Evolutionary conservation across 371 early-diverging fungal species (phyloP), one percentile per base, ranked within the genome.

Genomic region (Nematocida minor): DNA sequence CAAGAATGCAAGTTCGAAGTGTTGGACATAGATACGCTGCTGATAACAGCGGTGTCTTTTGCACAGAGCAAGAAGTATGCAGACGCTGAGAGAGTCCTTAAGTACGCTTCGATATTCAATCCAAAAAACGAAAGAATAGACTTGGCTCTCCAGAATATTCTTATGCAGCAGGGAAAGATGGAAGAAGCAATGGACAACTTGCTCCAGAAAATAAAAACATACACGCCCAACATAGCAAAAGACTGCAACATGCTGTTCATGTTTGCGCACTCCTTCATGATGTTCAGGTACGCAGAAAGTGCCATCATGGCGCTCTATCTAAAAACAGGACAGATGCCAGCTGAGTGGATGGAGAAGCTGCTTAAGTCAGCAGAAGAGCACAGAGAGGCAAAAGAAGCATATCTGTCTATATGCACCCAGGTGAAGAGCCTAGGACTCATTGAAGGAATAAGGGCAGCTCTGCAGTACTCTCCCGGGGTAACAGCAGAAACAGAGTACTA

Each of bases 201-300:
- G 11, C 47, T 27, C 20, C 36, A 14, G 7, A 40, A 48, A 42
- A 31, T 53, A 7, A 63, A 49, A 46, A 64, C 66, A 20, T 74
- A 74, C 77, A 62, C 66, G 16, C 20, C 32, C 36, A 51, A 74
- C 49, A 38, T 74, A 14, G 20, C 25, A 0, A 40, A 22, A 62
- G 77, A 74, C 44, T 69, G 67, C 66, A 62, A 57, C 34, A 20
- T 16, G 18, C 54, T 74, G 3, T 74, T 74, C 22, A 74, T 53
- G 4, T 53, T 46, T 32, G 47, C 29, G 3, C n/a, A 4, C 18
- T 7, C 46, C 6, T 34, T 47, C 51, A 40, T 36, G 14, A 11
- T 31, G 46, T 74, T 31, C 41, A 49, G 20, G 14, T 74, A 74
- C 51, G 25, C 47, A 0, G 63, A 4, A 11, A 42, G 51, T 25